Percentiles rank a stretch among this genome's conserved stretches.
These are phyloP conservation scores for Marasmius tenuissimus DNA, from an alignment of 1,284 basidiomycete genomes.

Conservation along the genomic window DNA sequence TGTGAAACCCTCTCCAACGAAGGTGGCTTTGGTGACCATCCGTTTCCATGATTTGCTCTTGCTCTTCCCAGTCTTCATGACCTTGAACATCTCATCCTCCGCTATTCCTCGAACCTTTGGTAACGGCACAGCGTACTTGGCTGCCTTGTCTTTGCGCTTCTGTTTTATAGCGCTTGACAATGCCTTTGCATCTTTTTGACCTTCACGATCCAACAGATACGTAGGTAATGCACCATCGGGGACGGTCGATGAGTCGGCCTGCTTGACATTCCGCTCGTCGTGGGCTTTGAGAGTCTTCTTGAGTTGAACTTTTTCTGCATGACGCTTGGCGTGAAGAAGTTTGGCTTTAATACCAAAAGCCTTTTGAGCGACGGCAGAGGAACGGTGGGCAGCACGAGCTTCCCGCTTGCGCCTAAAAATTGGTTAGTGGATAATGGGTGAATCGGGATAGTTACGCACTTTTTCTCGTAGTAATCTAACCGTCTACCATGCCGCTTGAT, in stretches of 20 bases:
- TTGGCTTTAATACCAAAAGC: conserved; percentile 98
- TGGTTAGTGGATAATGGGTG: not conserved
- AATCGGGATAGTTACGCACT: conserved; percentile 46
- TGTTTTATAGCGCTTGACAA: conserved; percentile 98
- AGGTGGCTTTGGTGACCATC: conserved; percentile 99
- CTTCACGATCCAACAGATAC: conserved; percentile 95
- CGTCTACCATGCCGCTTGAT: conserved; percentile 86
- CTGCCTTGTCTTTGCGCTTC: conserved; percentile 98
- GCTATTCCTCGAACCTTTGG: conserved; percentile 98
- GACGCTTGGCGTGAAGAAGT: conserved; percentile 92
- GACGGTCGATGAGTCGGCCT: conserved; percentile 79
- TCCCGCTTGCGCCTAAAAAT: conserved; percentile 84
- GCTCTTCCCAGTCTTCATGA: conserved; percentile 96
- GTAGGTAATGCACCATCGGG: conserved; percentile 91
- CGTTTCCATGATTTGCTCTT: conserved; percentile 99
- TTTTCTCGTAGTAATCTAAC: conserved; percentile 84
- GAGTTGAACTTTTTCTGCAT: conserved; percentile 97
- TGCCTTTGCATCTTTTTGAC: conserved; percentile 97
- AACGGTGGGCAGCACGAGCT: conserved; percentile 88
- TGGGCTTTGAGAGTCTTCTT: conserved; percentile 99
- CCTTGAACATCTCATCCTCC: conserved; percentile 99
- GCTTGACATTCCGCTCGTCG: conserved; percentile 98
- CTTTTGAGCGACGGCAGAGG: conserved; percentile 89
- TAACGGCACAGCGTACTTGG: conserved; percentile 95
- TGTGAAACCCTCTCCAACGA: conserved; percentile 98